phyloP scores from a whole-genome alignment of 352 stramenopile species.

The Aphanomyces cochlioides region DNA sequence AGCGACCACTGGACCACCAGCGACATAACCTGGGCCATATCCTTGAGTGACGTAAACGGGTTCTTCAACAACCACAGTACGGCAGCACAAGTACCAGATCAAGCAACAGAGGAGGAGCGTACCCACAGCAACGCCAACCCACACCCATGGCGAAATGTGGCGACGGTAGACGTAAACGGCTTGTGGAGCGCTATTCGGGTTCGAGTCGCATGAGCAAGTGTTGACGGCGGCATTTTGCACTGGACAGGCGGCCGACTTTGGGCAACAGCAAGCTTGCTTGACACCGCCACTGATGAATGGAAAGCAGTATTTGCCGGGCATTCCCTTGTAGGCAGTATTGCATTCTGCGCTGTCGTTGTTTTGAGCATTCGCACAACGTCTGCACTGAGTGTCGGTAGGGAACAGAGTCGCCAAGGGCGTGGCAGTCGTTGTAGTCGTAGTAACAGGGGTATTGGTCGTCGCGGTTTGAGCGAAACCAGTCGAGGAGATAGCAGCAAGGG shows the following conservation, averaged over 20 bases:
- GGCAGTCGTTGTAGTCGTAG: neutral
- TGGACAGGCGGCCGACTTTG: neutral
- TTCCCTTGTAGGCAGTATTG: neutral
- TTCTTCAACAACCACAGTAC: neutral
- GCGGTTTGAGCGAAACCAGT: too few relatives aligned
- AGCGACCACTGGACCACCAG: neutral
- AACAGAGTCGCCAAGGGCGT: neutral
- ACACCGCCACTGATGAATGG: neutral
- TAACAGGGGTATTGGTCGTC: neutral
- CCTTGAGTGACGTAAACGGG: neutral
- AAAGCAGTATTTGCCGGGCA: slow-evolving; percentile 17
- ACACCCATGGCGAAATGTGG: slow-evolving; percentile 12
- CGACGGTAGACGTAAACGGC: neutral
- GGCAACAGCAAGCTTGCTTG: slow-evolving; percentile 14
- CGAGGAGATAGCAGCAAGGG: too few relatives aligned
- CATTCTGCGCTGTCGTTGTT: neutral
- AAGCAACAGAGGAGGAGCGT: neutral
- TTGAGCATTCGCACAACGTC: neutral
- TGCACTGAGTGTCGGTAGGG: neutral
- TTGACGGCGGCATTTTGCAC: neutral
- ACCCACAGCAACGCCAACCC: slow-evolving; percentile 20
- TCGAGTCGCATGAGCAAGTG: slow-evolving; percentile 2
- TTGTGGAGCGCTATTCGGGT: neutral
- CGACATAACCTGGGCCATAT: neutral
- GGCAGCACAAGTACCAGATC: slow-evolving; percentile 19